A percentile compares a stretch with the other conserved stretches of the same genome.
Evolutionary conservation across 495 filamentous ascomycete genomes (phyloP).

Genomic region (Aspergillus bridgeri): DNA sequence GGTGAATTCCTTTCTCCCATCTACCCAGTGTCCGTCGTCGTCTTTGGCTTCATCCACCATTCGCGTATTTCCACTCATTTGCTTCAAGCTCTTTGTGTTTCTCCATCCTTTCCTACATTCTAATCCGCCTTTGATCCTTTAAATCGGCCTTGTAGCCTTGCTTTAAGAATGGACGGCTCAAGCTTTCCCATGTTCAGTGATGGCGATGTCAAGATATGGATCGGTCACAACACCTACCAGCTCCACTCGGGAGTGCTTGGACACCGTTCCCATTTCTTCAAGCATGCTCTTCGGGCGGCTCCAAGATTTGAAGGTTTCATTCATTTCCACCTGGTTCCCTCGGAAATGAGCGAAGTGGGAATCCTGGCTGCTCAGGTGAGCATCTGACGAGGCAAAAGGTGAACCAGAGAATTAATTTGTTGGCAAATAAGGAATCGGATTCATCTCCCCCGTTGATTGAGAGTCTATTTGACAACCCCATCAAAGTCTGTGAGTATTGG

Average conservation of each 20-base stretch:
- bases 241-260: conserved; percentile 29
- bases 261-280: conserved; percentile 5
- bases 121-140: neutral
- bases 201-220: conserved; percentile 34
- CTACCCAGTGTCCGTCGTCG: neutral
- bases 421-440: neutral
- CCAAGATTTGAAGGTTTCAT: neutral
- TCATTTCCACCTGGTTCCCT: neutral
- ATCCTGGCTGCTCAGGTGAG: neutral
- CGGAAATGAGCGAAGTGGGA: neutral
- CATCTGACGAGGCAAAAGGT: neutral
- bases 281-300: neutral
- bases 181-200: conserved; percentile 30
- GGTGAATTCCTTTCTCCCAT: neutral
- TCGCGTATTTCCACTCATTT: neutral
- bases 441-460: neutral
- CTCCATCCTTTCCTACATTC: neutral
- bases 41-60: neutral
- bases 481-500: neutral
- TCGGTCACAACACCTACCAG: conserved; percentile 29
- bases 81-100: neutral
- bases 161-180: conserved; percentile 5
- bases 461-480: neutral
- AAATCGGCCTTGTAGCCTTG: neutral
- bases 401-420: neutral